Evolutionary conservation across 306 rosid genomes (phyloP), one percentile per base, ranked within the genome.

Genomic region (Sesbania bispinosa): DNA sequence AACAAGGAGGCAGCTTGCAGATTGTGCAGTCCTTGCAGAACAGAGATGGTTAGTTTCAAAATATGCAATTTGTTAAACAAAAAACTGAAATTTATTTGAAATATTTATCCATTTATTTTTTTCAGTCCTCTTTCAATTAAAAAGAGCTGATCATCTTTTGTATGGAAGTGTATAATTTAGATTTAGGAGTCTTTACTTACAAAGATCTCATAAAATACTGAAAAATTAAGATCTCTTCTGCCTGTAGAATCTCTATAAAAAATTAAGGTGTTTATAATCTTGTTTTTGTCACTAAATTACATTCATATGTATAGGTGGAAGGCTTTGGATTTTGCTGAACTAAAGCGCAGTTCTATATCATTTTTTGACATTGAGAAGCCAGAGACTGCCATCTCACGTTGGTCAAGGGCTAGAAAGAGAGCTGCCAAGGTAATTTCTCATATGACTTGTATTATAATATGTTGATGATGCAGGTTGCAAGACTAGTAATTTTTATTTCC

Each of bases 21-120:
- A 93, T 80, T 93, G 98, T 81, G 93, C 96, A 27, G 92, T 93
- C 67, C 86, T 90, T 69, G 97, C 84, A 41, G 97, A 90, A 79
- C 97, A 90, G 70, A 90, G 96, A 87, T 93, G 98, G 98, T 87
- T 71, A 57, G 83, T 82, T 20, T 70, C 70, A 46, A 13, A 32
- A 69, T 53, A 29, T 64, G 57, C 52, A 51, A 67, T 71, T 55
- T 36, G 10, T 9, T 32, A 42, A 30, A 38, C 30, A 19, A 72
- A 57, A 48, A 9, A 23, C 33, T 68, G 21, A 13, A n/a, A 20
- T 30, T 33, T 48, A 33, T 11, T 3, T 42, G n/a, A 30, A 63
- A 54, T n/a, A 58, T 52, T 15, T 16, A 18, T 46, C 4, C 45
- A 33, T 30, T 54, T 11, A 11, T 6, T 57, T 57, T 55, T 29